These are phyloP conservation scores for Alternaria solani DNA, from an alignment of 2,329 filamentous ascomycete species.

Conservation along the genomic window DNA sequence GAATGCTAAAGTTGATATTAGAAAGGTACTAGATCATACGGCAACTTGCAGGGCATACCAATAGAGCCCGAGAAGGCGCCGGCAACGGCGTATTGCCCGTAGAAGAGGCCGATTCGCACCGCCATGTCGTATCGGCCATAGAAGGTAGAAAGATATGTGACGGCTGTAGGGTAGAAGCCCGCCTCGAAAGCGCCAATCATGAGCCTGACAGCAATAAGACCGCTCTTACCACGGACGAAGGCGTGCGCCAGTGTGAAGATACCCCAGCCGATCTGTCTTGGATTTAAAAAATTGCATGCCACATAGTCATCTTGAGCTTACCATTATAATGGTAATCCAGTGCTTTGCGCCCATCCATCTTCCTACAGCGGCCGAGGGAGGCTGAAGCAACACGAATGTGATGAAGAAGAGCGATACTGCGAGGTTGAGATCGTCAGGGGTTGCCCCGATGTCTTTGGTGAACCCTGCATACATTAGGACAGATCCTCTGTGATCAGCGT, in stretches of 20 bases:
- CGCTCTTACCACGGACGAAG: constrained; percentile 25
- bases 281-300: constrained; percentile 1
- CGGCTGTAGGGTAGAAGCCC: constrained; percentile 63
- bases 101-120: constrained; percentile 56
- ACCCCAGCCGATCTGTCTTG: constrained; percentile 34
- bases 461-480: constrained; percentile 22
- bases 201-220: constrained; percentile 31
- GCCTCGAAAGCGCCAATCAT: constrained; percentile 59
- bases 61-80: constrained; percentile 55
- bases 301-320: neutral
- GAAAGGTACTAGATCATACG: neutral
- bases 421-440: constrained; percentile 33
- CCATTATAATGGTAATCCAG: constrained; percentile 32
- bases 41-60: constrained; percentile 13
- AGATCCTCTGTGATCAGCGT: constrained; percentile 1
- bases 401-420: constrained; percentile 38
- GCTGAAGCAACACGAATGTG: constrained; percentile 36
- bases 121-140: constrained; percentile 54
- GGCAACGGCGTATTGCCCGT: constrained; percentile 53
- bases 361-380: constrained; percentile 28
- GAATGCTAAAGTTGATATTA: constrained; percentile 31
- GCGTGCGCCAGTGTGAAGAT: constrained; percentile 34
- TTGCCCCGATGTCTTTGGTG: constrained; percentile 30
- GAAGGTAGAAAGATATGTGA: constrained; percentile 63
- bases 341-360: constrained; percentile 32